These are phyloP conservation scores for Ogataea kodamae DNA, from an alignment of 805 yeast species.

Conservation along the genomic window DNA sequence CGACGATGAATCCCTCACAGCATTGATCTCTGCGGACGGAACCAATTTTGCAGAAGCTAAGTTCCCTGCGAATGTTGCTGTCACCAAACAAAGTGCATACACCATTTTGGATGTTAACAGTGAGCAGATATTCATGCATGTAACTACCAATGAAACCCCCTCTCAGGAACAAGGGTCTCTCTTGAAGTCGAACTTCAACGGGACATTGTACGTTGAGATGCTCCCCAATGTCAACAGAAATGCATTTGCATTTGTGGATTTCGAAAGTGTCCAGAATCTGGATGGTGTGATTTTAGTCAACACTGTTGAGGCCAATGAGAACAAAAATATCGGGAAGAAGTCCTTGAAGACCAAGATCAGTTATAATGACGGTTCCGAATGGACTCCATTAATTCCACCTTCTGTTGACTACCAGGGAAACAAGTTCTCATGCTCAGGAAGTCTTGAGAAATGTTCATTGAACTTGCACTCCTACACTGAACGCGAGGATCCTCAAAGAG, in stretches of 20 bases:
- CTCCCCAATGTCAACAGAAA: conserved; percentile 74
- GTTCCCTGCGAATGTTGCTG: conserved; percentile 65
- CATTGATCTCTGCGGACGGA: conserved; percentile 80
- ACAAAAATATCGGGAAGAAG: conserved; percentile 39
- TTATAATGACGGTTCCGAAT: conserved; percentile 87
- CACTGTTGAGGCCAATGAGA: conserved; percentile 48
- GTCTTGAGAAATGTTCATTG: conserved; percentile 65
- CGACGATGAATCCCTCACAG: conserved; percentile 52
- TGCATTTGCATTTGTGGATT: conserved; percentile 74
- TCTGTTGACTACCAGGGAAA: conserved; percentile 56
- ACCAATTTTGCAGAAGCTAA: conserved; percentile 67
- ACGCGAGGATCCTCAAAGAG: conserved; percentile 67
- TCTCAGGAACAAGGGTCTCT: conserved; percentile 71
- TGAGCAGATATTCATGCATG: conserved; percentile 75
- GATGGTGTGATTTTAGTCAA: conserved; percentile 85
- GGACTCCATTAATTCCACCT: conserved; percentile 76
- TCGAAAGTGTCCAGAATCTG: conserved; percentile 73
- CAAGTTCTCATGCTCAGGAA: conserved; percentile 45
- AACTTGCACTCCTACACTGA: conserved; percentile 91
- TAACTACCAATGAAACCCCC: conserved; percentile 54
- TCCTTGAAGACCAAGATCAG: conserved; percentile 74
- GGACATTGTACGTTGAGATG: conserved; percentile 76
- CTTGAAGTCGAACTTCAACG: conserved; percentile 86
- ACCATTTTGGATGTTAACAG: conserved; percentile 75
- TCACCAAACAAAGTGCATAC: conserved; percentile 64